phyloP scores from a whole-genome alignment of 768 basidiomycete species.

The Lentinus brumalis region DNA sequence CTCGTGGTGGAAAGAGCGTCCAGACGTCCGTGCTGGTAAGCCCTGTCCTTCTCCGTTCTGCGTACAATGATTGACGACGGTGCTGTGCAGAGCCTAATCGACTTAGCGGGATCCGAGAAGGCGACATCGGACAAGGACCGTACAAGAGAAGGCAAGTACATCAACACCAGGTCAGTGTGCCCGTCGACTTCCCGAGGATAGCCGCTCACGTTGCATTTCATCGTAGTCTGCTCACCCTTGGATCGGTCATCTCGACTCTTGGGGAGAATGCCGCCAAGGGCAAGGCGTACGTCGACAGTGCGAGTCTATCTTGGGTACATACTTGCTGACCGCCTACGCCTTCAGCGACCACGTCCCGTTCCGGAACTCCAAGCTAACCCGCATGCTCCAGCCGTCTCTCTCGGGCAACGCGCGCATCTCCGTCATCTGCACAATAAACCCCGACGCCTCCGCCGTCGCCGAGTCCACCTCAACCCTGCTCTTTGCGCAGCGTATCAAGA shows the following conservation, averaged over 20 bases:
- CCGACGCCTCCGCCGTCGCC: conserved; percentile 71
- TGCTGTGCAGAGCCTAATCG: conserved; percentile 74
- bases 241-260: conserved; percentile 88
- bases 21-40: conserved; percentile 74
- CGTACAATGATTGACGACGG: background rate
- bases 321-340: conserved; percentile 1
- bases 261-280: conserved; percentile 83
- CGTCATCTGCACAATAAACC: conserved; percentile 95
- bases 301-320: background rate
- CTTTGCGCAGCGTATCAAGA: conserved; percentile 91
- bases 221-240: conserved; percentile 82
- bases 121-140: conserved; percentile 95
- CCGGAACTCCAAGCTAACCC: conserved; percentile 93
- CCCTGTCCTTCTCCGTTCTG: conserved; percentile 1
- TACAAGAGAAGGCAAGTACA: conserved; percentile 95
- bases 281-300: conserved; percentile 53
- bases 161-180: conserved; percentile 74
- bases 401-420: conserved; percentile 95
- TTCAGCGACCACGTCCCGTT: conserved; percentile 87
- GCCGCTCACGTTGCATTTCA: background rate
- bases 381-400: conserved; percentile 91
- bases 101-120: conserved; percentile 95
- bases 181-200: background rate
- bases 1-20: conserved; percentile 77
- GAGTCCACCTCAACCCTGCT: conserved; percentile 89